These are phyloP conservation scores for Symbiotaphrina buchneri DNA, from an alignment of 495 filamentous ascomycete species.

Conservation along the genomic window DNA sequence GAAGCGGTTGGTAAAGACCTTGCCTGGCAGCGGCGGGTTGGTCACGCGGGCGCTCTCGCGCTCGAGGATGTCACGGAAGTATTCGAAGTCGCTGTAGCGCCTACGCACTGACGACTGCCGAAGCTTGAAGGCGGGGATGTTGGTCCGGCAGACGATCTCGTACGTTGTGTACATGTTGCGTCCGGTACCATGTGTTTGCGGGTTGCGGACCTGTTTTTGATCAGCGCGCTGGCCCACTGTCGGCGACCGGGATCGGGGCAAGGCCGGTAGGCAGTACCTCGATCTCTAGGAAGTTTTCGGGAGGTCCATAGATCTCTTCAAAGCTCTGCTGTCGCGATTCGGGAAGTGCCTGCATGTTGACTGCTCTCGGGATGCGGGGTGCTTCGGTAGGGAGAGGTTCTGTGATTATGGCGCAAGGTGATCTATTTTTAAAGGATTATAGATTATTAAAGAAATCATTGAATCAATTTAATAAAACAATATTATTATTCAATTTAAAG, in stretches of 20 bases:
- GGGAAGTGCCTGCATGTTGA: conserved; percentile 57
- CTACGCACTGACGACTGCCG: conserved; percentile 67
- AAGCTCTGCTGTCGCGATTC: conserved; percentile 81
- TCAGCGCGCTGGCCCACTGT: too few relatives aligned
- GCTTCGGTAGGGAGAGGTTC: too few relatives aligned
- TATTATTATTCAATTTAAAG: too few relatives aligned
- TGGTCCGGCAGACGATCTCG: conserved; percentile 89
- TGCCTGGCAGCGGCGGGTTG: conserved; percentile 87
- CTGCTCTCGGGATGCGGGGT: too few relatives aligned
- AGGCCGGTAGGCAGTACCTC: conserved; percentile 31
- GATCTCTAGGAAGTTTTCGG: conserved; percentile 97
- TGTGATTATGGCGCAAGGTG: too few relatives aligned
- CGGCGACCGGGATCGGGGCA: too few relatives aligned
- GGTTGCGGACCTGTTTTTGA: conserved; percentile 56
- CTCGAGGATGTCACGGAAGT: conserved; percentile 95
- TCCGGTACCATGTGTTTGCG: conserved; percentile 84
- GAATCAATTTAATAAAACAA: too few relatives aligned
- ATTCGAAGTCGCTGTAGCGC: conserved; percentile 94
- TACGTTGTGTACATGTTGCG: conserved; percentile 97
- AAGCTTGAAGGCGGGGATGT: conserved; percentile 97
- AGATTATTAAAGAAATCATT: too few relatives aligned
- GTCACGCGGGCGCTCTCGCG: conserved; percentile 84
- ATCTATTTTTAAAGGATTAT: too few relatives aligned
- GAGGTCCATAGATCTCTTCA: conserved; percentile 96
- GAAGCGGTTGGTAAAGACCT: conserved; percentile 96